These are phyloP conservation scores for Penicillium canariense DNA, from an alignment of 495 filamentous ascomycete genomes.

Conservation along the genomic window DNA sequence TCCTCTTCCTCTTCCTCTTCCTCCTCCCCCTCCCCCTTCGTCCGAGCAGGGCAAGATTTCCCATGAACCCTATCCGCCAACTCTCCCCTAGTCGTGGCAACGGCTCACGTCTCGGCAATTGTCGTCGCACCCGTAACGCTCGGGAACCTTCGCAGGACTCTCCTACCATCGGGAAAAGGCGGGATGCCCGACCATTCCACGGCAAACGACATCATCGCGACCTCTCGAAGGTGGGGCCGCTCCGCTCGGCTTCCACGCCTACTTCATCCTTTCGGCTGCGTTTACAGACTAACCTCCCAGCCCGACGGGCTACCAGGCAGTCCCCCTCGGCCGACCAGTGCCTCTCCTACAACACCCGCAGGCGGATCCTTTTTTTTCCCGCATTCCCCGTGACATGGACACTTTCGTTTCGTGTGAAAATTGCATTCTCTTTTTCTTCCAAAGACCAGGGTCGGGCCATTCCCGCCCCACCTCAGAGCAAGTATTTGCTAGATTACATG, in stretches of 20 bases:
- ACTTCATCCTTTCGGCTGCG: too few species aligned
- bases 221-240: too few species aligned
- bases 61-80: background rate
- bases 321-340: conserved; percentile 1
- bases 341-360: conserved; percentile 14
- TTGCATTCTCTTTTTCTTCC: conserved; percentile 16
- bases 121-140: background rate
- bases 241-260: too few species aligned
- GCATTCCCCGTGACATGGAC: background rate
- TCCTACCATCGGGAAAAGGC: conserved; percentile 21
- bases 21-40: background rate
- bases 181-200: conserved; percentile 5
- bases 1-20: background rate
- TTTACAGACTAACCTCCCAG: conserved; percentile 6
- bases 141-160: background rate
- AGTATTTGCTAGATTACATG: conserved; percentile 39
- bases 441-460: conserved; percentile 2
- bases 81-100: background rate
- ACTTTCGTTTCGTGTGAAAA: background rate
- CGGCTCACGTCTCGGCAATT: background rate
- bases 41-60: background rate
- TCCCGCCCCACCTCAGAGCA: background rate
- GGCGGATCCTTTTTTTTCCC: background rate
- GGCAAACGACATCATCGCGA: conserved; percentile 13
- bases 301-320: too few species aligned